Conservation (phyloP, 202 grass and related monocot genomes). For the Schoenoplectus triqueter region DNA sequence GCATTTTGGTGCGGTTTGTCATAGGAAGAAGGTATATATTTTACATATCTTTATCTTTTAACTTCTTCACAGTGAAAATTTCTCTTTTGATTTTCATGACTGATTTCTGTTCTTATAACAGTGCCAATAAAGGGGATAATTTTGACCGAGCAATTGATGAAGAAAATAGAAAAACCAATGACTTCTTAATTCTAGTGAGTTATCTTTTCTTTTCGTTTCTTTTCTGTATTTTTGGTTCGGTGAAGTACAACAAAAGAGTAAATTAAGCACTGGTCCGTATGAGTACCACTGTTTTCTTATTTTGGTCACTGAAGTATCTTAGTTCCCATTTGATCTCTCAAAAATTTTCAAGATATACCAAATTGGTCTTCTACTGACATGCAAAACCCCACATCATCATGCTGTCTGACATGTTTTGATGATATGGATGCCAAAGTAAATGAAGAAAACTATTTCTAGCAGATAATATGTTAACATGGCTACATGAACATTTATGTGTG, state of each 20-base stretch:
- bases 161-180: constrained; percentile 80
- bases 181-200: constrained; percentile 90
- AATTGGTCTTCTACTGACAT: neutral
- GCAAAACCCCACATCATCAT: neutral
- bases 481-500: constrained; percentile 2
- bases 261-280: neutral
- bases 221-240: neutral
- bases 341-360: neutral
- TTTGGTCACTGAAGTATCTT: neutral
- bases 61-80: constrained; percentile 34
- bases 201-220: constrained; percentile 31
- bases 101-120: constrained; percentile 32
- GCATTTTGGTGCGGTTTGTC: constrained; percentile 83
- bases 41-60: constrained; percentile 34
- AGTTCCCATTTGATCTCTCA: neutral
- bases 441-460: neutral
- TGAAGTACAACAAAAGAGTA: constrained; percentile 5
- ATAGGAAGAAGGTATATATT: constrained; percentile 87
- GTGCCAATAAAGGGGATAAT: constrained; percentile 79
- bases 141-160: constrained; percentile 89
- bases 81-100: constrained; percentile 36
- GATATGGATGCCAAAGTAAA: neutral
- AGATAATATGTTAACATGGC: neutral
- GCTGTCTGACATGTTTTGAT: neutral
- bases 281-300: constrained; percentile 1